Conservation (phyloP, 352 stramenopile species). For the Phytophthora lateralis region DNA sequence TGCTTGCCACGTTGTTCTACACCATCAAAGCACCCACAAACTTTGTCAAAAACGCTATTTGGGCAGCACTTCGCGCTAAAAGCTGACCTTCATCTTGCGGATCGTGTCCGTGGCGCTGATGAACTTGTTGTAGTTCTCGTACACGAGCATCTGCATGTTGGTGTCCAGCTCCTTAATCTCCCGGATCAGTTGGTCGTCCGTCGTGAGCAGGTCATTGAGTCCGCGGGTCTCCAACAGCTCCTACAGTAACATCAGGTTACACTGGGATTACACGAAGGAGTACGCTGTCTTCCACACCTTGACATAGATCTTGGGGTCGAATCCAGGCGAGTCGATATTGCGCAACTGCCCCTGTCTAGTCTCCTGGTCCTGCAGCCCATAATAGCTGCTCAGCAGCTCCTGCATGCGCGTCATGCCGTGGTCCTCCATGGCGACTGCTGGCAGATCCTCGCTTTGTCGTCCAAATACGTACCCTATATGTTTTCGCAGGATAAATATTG, state of each 20-base stretch:
- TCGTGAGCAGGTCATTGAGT: conserved; percentile 73
- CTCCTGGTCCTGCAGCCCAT: conserved; percentile 80
- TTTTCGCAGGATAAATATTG: neutral
- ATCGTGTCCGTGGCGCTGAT: conserved; percentile 99
- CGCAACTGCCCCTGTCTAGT: conserved; percentile 66
- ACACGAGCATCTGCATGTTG: conserved; percentile 99
- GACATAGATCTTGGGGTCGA: conserved; percentile 76
- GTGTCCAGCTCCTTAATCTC: conserved; percentile 97
- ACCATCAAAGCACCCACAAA: neutral
- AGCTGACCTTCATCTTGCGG: conserved; percentile 90
- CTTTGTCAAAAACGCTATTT: conserved; percentile 1
- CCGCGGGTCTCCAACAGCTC: conserved; percentile 65
- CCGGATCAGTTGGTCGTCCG: conserved; percentile 79
- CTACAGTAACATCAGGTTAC: conserved; percentile 24
- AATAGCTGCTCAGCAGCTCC: conserved; percentile 90
- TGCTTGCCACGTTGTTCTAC: conserved; percentile 90
- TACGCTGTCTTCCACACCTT: conserved; percentile 40
- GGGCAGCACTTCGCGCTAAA: conserved; percentile 6
- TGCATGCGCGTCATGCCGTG: conserved; percentile 87
- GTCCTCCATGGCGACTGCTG: conserved; percentile 40
- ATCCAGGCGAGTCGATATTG: conserved; percentile 80
- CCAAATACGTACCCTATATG: no score
- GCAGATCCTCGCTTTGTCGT: no score
- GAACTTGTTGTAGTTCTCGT: conserved; percentile 99
- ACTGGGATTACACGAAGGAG: conserved; percentile 1